Evolutionary conservation across 257 asterid genomes (phyloP), one percentile per base, ranked within the genome.

Genomic region (Verbascum thapsus): DNA sequence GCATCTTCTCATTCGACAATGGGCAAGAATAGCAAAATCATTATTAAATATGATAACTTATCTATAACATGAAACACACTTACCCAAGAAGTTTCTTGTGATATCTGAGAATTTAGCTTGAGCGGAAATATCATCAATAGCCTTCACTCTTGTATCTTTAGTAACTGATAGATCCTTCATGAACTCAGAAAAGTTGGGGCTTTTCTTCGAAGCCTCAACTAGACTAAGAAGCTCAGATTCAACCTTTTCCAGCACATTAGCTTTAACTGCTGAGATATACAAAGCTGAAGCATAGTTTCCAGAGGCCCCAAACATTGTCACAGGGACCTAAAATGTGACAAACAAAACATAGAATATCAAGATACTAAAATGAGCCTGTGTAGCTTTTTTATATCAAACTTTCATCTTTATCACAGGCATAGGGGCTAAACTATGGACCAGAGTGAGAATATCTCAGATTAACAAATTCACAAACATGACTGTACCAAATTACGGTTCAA

Each of bases 251-350:
- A 94, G 75, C 38, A 64, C 44, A 57, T 85, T 90, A 44, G 83
- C 88, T 77, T 85, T 94, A 64, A 87, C 97, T 9, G 96, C 86
- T 59, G 92, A 77, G 20, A 89, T 78, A 78, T 92, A 92, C 72
- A 94, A 72, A 34, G 97, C 96, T 0, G 97, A 77, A 49, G 97
- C 96, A 78, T 94, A 94, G 82, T 94, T 90, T 69, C 95, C 97
- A 75, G 91, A 82, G 40, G 77, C 85, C 10, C 97, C 99, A 71
- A 70, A 94, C 94, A 89, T 64, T 5, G 79, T 78, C 72, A 94
- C 8, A 3, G 97, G 99, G 64, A 92, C 91, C 99, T 87, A 74
- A 63, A 69, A 65, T 57, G 54, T 42, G 10, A 60, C 59, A 55
- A 59, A 13, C 20, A 6, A 43, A 30, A 53, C 43, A 65, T 22